Conservation (phyloP, 108 stramenopile genomes). For the Schizochytrium sp. region DNA sequence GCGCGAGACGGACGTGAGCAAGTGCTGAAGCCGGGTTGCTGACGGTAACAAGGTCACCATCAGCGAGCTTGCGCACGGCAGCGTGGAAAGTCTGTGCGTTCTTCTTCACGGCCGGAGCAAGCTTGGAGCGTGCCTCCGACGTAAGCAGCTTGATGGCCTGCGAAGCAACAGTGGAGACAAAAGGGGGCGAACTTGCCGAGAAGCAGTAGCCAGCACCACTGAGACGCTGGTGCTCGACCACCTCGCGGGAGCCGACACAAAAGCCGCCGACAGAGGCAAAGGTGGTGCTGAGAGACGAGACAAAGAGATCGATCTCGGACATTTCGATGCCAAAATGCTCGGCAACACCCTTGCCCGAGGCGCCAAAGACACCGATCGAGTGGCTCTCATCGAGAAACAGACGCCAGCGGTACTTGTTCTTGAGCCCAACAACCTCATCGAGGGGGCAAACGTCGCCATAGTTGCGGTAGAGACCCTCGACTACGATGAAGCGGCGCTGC, state of each 20-base stretch:
- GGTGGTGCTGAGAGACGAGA: constrained; percentile 79
- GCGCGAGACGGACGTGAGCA: background rate
- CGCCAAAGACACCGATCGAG: constrained; percentile 80
- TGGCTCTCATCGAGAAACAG: constrained; percentile 90
- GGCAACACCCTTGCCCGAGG: constrained; percentile 65
- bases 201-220: constrained; percentile 97
- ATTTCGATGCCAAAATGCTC: constrained; percentile 31
- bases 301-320: constrained; percentile 73
- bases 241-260: constrained; percentile 86
- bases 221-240: constrained; percentile 92
- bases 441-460: constrained; percentile 81
- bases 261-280: constrained; percentile 89
- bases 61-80: background rate
- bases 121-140: background rate
- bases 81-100: background rate
- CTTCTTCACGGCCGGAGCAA: background rate
- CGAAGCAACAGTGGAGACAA: constrained; percentile 68
- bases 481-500: constrained; percentile 89
- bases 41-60: background rate
- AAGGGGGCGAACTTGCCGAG: constrained; percentile 93
- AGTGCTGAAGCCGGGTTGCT: background rate
- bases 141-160: constrained; percentile 39
- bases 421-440: constrained; percentile 71
- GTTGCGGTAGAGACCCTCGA: constrained; percentile 91
- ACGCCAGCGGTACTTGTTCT: constrained; percentile 78